Evolutionary conservation across 75 land plant genomes (phyloP), one percentile per base, ranked within the genome.

Genomic region (Pinus tabuliformis): DNA sequence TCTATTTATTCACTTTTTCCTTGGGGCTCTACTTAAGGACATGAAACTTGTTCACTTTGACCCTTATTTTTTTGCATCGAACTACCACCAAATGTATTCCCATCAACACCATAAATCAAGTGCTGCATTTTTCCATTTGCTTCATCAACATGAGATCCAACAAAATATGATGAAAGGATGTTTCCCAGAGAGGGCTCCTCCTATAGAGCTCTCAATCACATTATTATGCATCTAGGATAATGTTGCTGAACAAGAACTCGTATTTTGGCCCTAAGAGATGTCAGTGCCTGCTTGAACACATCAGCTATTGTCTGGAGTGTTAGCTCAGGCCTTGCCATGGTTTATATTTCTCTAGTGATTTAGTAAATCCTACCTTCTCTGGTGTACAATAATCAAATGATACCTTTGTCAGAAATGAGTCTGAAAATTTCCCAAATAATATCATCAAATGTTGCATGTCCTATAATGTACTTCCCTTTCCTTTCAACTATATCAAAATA

Each of bases 251-350:
- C 37, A 52, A 82, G 26, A 45, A 79, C 59, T 15, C 62, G 15
- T 24, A 72, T 58, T 58, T 75, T 78, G 49, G 74, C 61, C 5
- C 62, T 72, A 70, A 79, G 78, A n/a, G 68, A 71, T 45, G 33
- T 58, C 5, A 21, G 58, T 58, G 81, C 83, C 58, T 82, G 76
- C 58, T 36, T 72, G 52, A 79, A 73, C 81, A 82, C 36, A 18
- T 70, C 73, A 24, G 58, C 37, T 9, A 63, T 39, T 18, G 6
- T 66, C n/a, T 39, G 21, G 49, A 66, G 70, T 18, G 39, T 66
- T 66, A 66, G 70, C 70, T 6, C 21, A 18, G n/a, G 49, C 1
- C 45, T 45, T 39, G 70, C 12, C 70, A 66, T 66, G 45, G 66
- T 20, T 16, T 66, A 37, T 20, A 21, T 22, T 39, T 33, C 15